phyloP scores from a whole-genome alignment of 2,329 filamentous ascomycete species.

The Colletotrichum tamarilloi region DNA sequence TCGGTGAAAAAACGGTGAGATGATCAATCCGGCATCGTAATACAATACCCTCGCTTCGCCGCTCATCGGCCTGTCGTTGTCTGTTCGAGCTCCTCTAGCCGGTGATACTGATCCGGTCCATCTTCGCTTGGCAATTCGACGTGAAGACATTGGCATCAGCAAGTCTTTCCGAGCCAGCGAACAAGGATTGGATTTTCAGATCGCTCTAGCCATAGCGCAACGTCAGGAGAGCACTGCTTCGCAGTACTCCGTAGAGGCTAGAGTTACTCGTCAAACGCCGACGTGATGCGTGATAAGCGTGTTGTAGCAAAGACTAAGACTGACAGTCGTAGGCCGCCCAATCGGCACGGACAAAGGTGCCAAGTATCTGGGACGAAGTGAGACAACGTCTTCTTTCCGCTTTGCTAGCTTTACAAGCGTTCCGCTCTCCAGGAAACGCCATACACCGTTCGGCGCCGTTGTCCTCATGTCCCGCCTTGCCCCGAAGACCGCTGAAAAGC shows the following conservation, averaged over 20 bases:
- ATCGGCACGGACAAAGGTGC: neutral
- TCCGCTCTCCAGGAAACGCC: neutral
- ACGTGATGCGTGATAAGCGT: neutral
- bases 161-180: neutral
- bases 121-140: neutral
- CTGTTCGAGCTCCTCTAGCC: neutral
- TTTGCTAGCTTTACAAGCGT: neutral
- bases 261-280: neutral
- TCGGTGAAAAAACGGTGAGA: neutral
- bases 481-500: neutral
- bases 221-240: neutral
- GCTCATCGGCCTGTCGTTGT: neutral
- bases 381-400: constrained; percentile 14
- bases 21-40: neutral
- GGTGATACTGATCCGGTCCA: neutral
- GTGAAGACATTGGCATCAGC: neutral
- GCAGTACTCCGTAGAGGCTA: too few relatives aligned
- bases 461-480: neutral
- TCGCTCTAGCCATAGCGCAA: neutral
- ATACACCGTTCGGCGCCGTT: neutral
- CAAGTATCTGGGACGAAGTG: neutral
- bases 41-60: neutral
- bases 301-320: neutral
- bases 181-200: neutral
- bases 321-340: constrained; percentile 21